These are phyloP conservation scores for Albugo candida DNA, from an alignment of 352 stramenopile species.

Conservation along the genomic window DNA sequence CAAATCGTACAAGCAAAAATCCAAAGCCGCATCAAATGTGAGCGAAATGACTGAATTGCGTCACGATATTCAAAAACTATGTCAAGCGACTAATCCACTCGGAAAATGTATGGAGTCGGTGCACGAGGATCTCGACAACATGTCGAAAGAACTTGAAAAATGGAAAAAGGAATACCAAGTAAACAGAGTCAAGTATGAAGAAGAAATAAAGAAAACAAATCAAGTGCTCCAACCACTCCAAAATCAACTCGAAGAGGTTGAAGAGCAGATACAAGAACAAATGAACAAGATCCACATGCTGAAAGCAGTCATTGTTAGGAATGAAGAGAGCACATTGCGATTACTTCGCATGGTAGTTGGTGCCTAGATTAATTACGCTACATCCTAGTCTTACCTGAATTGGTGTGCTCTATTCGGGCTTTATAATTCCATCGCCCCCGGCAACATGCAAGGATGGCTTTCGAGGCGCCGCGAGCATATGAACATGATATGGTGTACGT, in stretches of 20 bases:
- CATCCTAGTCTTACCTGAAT: background rate
- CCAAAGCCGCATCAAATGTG: constrained; percentile 44
- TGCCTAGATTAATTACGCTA: background rate
- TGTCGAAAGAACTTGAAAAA: constrained; percentile 84
- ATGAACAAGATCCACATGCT: constrained; percentile 82
- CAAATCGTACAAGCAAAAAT: constrained; percentile 71
- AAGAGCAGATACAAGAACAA: constrained; percentile 83
- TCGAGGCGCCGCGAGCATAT: constrained; percentile 79
- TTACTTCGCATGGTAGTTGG: constrained; percentile 73
- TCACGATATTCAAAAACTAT: constrained; percentile 78
- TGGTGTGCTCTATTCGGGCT: background rate
- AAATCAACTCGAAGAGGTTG: constrained; percentile 64
- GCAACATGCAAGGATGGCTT: constrained; percentile 70
- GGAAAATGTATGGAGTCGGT: constrained; percentile 88
- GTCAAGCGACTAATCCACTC: constrained; percentile 80
- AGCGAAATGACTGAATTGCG: constrained; percentile 64
- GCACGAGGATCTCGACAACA: constrained; percentile 84
- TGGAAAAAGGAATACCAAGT: constrained; percentile 76
- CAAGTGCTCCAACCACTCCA: constrained; percentile 70
- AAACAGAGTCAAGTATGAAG: constrained; percentile 56
- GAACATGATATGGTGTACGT: constrained; percentile 80
- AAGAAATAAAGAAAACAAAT: constrained; percentile 72
- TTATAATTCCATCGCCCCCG: background rate
- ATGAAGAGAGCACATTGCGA: constrained; percentile 83
- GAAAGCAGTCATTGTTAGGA: constrained; percentile 83